phyloP scores from a whole-genome alignment of 495 filamentous ascomycete genomes.

The Neurospora tetraspora region DNA sequence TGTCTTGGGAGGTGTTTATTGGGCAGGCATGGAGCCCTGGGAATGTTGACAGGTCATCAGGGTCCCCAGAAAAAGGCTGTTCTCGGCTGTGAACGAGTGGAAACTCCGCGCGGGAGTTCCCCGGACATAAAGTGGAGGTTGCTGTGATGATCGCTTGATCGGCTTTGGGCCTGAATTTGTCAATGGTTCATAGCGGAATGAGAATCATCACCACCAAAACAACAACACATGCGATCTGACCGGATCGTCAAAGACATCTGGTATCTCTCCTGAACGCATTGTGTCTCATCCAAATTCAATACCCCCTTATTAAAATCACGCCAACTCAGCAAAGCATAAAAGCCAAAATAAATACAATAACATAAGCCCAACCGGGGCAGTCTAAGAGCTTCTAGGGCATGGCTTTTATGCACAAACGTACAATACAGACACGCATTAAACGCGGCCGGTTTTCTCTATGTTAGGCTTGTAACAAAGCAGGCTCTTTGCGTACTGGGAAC shows the following conservation, averaged over 20 bases:
- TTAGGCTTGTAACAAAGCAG: background rate
- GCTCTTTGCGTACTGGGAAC: background rate
- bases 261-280: background rate
- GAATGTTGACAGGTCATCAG: background rate
- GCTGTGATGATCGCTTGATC: background rate
- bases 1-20: background rate
- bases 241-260: background rate
- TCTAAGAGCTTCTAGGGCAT: background rate
- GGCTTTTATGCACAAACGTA: conserved; percentile 2
- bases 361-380: background rate
- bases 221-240: background rate
- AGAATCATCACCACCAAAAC: background rate
- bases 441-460: background rate
- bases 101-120: background rate
- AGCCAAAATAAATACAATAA: conserved; percentile 2
- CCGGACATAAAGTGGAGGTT: background rate
- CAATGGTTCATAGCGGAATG: background rate
- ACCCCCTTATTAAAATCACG: background rate
- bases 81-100: background rate
- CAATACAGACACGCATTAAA: background rate
- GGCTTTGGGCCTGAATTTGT: background rate
- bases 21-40: background rate
- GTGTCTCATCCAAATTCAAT: background rate
- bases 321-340: background rate
- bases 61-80: background rate